phyloP scores from a whole-genome alignment of 2,329 filamentous ascomycete genomes.

The Peltaster fructicola region DNA sequence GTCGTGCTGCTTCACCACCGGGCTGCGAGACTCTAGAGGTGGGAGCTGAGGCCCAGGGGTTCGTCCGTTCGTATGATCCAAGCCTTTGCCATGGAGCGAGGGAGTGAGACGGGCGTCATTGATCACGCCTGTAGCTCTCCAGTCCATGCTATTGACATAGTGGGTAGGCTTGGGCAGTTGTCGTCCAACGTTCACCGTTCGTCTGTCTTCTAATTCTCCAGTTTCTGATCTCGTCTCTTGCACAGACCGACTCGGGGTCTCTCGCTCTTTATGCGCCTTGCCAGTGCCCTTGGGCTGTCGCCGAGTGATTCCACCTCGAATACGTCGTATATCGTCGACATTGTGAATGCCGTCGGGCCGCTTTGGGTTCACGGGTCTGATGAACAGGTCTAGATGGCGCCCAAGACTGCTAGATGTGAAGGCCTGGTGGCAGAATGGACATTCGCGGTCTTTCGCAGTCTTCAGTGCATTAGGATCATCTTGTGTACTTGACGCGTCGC shows the following conservation, averaged over 20 bases:
- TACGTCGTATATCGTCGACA: conserved; percentile 70
- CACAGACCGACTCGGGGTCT: conserved; percentile 3
- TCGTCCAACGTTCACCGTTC: conserved; percentile 5
- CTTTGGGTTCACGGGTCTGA: conserved; percentile 85
- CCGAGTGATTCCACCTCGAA: conserved; percentile 72
- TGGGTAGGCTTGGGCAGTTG: conserved; percentile 6
- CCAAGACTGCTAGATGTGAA: conserved; percentile 91
- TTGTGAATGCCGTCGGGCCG: conserved; percentile 72
- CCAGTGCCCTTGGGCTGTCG: conserved; percentile 49
- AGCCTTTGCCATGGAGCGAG: too few relatives aligned
- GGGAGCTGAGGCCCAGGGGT: conserved; percentile 13
- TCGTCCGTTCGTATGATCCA: conserved; percentile 14
- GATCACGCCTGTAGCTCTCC: conserved; percentile 63
- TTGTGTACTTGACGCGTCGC: too few relatives aligned
- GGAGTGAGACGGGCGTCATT: conserved; percentile 43
- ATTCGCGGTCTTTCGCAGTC: conserved; percentile 67
- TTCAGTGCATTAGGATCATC: too few relatives aligned
- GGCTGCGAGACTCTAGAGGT: conserved; percentile 47
- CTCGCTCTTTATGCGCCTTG: conserved; percentile 7
- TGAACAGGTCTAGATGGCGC: conserved; percentile 83
- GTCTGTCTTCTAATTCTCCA: conserved; percentile 2
- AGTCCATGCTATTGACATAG: conserved; percentile 42
- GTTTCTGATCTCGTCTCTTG: conserved; percentile 1
- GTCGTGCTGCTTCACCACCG: conserved; percentile 4
- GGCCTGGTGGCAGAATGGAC: conserved; percentile 71